These are phyloP conservation scores for Globisporangium sylvaticum DNA, from an alignment of 352 stramenopile species.

Conservation along the genomic window DNA sequence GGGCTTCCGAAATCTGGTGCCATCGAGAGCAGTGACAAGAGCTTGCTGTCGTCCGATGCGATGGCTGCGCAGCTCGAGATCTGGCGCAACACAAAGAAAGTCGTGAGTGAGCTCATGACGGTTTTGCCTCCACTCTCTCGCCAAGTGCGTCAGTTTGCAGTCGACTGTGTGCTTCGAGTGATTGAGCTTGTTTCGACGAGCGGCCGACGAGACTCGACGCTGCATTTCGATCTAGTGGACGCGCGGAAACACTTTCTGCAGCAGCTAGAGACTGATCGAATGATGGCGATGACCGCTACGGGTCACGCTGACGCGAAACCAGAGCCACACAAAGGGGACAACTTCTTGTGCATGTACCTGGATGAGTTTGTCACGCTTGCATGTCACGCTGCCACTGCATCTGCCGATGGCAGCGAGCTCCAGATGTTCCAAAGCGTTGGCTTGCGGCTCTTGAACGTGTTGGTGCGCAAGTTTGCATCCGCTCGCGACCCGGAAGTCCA, in stretches of 20 bases:
- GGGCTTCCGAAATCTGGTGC: neutral
- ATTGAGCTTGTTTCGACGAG: conserved; percentile 52
- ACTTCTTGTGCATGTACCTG: conserved; percentile 86
- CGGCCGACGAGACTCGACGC: conserved; percentile 19
- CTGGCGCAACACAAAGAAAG: conserved; percentile 70
- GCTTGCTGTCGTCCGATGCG: conserved; percentile 31
- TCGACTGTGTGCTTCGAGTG: conserved; percentile 73
- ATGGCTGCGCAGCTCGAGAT: conserved; percentile 55
- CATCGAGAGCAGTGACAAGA: conserved; percentile 15
- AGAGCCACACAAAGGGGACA: conserved; percentile 19
- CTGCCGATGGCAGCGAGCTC: conserved; percentile 63
- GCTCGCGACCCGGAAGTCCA: conserved; percentile 68
- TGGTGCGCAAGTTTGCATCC: conserved; percentile 55
- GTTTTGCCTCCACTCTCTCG: conserved; percentile 65
- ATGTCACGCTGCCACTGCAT: conserved; percentile 72
- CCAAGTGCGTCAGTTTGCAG: conserved; percentile 71
- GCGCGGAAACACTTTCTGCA: conserved; percentile 47
- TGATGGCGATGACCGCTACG: neutral
- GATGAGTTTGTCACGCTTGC: conserved; percentile 85
- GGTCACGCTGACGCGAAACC: neutral
- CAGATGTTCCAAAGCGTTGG: conserved; percentile 76
- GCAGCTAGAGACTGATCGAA: conserved; percentile 16
- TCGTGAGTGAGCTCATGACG: conserved; percentile 53
- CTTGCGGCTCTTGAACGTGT: conserved; percentile 57
- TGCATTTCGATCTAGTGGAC: conserved; percentile 71